Evolutionary conservation across 306 rosid species (phyloP).

Genomic region (Elaeagnus macrophylla): DNA sequence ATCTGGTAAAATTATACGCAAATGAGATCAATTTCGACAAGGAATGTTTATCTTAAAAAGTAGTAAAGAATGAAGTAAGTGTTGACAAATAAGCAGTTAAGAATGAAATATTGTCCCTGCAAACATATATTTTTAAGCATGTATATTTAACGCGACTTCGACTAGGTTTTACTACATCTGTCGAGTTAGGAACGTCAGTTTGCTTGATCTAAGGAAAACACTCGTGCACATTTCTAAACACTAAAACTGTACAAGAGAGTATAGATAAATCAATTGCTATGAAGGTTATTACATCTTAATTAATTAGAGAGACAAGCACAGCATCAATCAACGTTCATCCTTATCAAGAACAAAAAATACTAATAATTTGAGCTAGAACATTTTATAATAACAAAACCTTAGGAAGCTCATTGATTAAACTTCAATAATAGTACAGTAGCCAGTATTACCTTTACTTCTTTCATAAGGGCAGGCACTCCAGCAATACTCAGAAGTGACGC

Average conservation of each 20-base stretch:
- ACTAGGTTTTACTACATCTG: no score
- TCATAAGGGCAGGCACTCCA: conserved; percentile 76
- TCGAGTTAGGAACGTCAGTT: no score
- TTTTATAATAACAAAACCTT: background rate
- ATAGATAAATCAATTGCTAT: no score
- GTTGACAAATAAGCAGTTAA: no score
- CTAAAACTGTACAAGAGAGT: background rate
- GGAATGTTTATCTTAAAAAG: background rate
- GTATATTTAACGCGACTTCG: no score
- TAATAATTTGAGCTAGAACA: no score
- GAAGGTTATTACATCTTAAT: background rate
- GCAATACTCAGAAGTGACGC: conserved; percentile 87
- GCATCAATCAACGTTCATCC: no score
- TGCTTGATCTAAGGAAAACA: background rate
- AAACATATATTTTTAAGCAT: no score
- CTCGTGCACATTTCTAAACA: background rate
- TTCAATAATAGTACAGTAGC: background rate
- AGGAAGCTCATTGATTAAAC: conserved; percentile 2
- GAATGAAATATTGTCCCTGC: no score
- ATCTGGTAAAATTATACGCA: conserved; percentile 31
- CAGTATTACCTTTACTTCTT: conserved; percentile 67
- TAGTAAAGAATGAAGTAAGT: no score
- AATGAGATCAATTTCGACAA: conserved; percentile 21
- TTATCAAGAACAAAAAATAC: background rate
- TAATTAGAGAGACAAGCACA: no score